Evolutionary conservation across 2,329 filamentous ascomycete species (phyloP).

Genomic region (Fusarium decemcellulare): DNA sequence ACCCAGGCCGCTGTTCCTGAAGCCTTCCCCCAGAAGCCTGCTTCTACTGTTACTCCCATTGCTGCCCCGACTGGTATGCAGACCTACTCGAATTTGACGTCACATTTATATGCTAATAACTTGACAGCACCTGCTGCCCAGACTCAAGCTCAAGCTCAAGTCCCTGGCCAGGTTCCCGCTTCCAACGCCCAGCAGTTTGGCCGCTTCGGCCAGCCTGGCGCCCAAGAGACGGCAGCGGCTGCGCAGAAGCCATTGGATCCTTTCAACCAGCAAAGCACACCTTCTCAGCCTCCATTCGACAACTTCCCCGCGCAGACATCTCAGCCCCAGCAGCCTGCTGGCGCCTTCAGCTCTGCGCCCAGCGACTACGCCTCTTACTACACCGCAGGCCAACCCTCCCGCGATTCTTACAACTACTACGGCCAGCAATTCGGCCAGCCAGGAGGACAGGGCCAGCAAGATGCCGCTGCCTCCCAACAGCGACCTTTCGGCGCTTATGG

Average conservation of each 20-base stretch:
- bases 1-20: conserved; percentile 70
- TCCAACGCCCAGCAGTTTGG: conserved; percentile 76
- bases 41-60: conserved; percentile 59
- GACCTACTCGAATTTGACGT: not conserved
- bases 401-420: conserved; percentile 87
- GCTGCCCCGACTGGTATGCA: conserved; percentile 53
- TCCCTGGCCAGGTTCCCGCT: conserved; percentile 63
- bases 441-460: conserved; percentile 78
- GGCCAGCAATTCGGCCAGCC: conserved; percentile 71
- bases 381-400: conserved; percentile 79
- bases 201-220: conserved; percentile 75
- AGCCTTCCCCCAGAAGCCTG: conserved; percentile 69
- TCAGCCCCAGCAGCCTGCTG: conserved; percentile 73
- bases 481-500: conserved; percentile 84
- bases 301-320: conserved; percentile 71
- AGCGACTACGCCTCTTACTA: conserved; percentile 91
- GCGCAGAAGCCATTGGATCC: conserved; percentile 89
- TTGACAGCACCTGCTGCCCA: conserved; percentile 36
- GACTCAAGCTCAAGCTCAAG: conserved; percentile 58
- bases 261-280: conserved; percentile 81
- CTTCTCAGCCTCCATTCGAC: conserved; percentile 72
- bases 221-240: conserved; percentile 71
- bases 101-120: conserved; percentile 23
- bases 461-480: conserved; percentile 78
- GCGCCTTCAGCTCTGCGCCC: conserved; percentile 80